phyloP scores from a whole-genome alignment of 2,329 filamentous ascomycete species.

The Fusarium piperis region DNA sequence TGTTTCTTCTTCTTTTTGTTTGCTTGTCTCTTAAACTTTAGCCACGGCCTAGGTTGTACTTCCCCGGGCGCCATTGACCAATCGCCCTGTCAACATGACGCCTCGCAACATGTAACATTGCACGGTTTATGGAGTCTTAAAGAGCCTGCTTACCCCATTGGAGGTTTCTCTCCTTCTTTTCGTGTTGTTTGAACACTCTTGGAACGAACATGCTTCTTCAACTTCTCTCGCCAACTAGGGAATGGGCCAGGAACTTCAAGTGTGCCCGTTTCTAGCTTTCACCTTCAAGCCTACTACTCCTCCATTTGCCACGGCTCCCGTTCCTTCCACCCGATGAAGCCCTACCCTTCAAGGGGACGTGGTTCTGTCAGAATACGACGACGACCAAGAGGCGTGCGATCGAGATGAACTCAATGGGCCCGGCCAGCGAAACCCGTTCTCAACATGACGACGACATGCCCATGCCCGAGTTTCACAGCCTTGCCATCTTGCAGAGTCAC shows the following conservation, averaged over 20 bases:
- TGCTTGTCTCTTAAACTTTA: not conserved
- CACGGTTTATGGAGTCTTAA: not conserved
- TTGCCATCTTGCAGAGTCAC: constrained; percentile 8
- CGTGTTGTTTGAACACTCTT: not conserved
- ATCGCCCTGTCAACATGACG: constrained; percentile 21
- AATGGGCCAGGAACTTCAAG: not conserved
- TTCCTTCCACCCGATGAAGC: not conserved
- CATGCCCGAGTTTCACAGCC: constrained; percentile 29
- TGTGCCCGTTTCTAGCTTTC: not conserved
- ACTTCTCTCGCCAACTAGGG: not conserved
- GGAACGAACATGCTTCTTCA: not conserved
- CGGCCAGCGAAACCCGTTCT: constrained; percentile 24
- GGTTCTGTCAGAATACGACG: constrained; percentile 24
- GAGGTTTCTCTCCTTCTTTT: not conserved
- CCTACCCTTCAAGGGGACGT: not conserved
- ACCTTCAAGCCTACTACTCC: not conserved
- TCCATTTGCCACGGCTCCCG: not conserved
- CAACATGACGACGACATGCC: constrained; percentile 25
- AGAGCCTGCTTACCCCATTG: not conserved
- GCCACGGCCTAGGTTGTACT: not conserved
- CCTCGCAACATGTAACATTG: constrained; percentile 5
- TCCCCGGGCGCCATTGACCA: constrained; percentile 27
- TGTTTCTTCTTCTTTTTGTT: not conserved
- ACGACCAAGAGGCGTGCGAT: constrained; percentile 17
- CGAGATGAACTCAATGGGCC: constrained; percentile 28